Evolutionary conservation across 345 rosid genomes (phyloP).

Genomic region (Pistacia atlantica): DNA sequence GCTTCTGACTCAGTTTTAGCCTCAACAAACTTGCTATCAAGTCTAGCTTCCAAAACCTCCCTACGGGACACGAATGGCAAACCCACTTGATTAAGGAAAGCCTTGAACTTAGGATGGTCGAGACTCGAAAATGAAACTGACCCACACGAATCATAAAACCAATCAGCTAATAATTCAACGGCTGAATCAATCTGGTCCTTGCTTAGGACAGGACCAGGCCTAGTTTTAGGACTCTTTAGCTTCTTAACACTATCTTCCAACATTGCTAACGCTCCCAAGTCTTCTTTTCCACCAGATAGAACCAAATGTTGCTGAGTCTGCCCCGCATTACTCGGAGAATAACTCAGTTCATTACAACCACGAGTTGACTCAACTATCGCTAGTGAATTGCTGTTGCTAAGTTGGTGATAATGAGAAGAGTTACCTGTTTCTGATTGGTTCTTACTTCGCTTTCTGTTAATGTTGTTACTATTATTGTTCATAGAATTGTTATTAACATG

Average conservation of each 20-base stretch:
- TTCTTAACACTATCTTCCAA: slow-evolving; percentile 60
- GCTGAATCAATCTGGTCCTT: slow-evolving; percentile 53
- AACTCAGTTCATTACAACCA: slow-evolving; percentile 20
- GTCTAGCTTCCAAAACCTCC: slow-evolving; percentile 44
- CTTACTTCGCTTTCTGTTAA: slow-evolving; percentile 47
- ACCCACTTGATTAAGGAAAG: slow-evolving; percentile 57
- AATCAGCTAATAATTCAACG: slow-evolving; percentile 47
- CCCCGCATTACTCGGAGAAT: slow-evolving; percentile 22
- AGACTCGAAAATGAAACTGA: slow-evolving; percentile 53
- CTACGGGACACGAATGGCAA: slow-evolving; percentile 46
- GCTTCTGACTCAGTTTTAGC: slow-evolving; percentile 50
- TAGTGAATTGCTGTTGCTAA: slow-evolving; percentile 25
- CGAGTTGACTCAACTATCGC: slow-evolving; percentile 50
- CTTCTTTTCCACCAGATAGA: slow-evolving; percentile 59
- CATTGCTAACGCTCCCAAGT: slow-evolving; percentile 54
- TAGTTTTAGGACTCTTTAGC: slow-evolving; percentile 56
- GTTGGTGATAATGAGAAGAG: slow-evolving; percentile 18
- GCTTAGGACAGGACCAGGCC: slow-evolving; percentile 50
- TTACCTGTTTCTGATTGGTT: slow-evolving; percentile 5
- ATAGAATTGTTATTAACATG: slow-evolving; percentile 9
- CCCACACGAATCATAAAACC: slow-evolving; percentile 59
- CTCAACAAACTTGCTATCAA: slow-evolving; percentile 42
- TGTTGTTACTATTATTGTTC: slow-evolving; percentile 7
- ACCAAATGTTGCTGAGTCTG: slow-evolving; percentile 44
- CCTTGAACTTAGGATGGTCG: slow-evolving; percentile 55